These are phyloP conservation scores for Zelonia costaricensis DNA, from an alignment of 208 protist species.

Conservation along the genomic window DNA sequence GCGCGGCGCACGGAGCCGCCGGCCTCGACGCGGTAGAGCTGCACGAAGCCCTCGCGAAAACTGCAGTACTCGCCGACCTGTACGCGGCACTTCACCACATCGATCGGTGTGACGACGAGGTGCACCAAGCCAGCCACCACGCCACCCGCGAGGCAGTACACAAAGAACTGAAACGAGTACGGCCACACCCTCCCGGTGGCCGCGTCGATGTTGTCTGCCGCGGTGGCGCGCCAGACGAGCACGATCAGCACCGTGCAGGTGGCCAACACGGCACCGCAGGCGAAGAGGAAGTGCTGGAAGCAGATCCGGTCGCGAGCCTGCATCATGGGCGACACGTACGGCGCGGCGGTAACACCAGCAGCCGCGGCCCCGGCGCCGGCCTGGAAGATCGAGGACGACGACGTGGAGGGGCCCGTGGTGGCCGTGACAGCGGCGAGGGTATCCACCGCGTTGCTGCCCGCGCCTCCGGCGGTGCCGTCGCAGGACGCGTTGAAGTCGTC, in stretches of 20 bases:
- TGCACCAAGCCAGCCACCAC: slow-evolving; percentile 62
- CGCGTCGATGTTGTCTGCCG: slow-evolving; percentile 7
- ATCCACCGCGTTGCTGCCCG: neutral
- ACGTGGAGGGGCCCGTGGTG: neutral
- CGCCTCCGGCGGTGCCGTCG: neutral
- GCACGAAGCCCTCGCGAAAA: slow-evolving; percentile 40
- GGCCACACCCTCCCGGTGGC: slow-evolving; percentile 21
- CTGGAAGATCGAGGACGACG: neutral
- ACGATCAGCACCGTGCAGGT: slow-evolving; percentile 1
- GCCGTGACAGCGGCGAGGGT: neutral
- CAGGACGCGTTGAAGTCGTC: too few species aligned
- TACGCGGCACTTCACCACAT: slow-evolving; percentile 84
- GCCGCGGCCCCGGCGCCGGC: neutral
- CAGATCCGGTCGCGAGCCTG: slow-evolving; percentile 13
- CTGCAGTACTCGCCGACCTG: slow-evolving; percentile 72
- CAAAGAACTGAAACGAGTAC: slow-evolving; percentile 65
- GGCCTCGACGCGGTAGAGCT: slow-evolving; percentile 37
- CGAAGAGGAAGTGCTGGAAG: slow-evolving; percentile 14
- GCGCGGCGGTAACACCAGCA: neutral
- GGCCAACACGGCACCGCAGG: neutral
- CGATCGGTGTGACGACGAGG: slow-evolving; percentile 63
- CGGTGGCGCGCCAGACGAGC: slow-evolving; percentile 14
- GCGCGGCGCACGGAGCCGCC: slow-evolving; percentile 20
- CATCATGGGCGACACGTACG: slow-evolving; percentile 2
- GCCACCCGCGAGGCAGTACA: slow-evolving; percentile 66